phyloP scores from a whole-genome alignment of 2,329 filamentous ascomycete species.

The Verticillium zaregamsianum region DNA sequence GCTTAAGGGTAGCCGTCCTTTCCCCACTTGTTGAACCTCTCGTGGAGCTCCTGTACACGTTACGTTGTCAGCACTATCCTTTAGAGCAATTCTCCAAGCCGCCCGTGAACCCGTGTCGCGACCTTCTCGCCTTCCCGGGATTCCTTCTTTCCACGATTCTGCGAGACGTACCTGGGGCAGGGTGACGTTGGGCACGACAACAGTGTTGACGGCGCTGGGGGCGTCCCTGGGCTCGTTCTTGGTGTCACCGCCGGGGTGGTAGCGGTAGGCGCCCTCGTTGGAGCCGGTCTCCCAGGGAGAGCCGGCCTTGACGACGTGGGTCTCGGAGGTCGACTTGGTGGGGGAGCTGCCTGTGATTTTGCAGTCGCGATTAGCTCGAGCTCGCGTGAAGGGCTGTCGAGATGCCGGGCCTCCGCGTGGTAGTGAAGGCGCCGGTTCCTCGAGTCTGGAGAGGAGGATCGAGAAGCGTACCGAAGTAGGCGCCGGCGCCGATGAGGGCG shows the following conservation, averaged over 20 bases:
- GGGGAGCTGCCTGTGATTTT: constrained; percentile 66
- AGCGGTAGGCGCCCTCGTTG: constrained; percentile 65
- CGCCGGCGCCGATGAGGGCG: constrained; percentile 83
- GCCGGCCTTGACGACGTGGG: constrained; percentile 66
- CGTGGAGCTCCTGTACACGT: constrained; percentile 72
- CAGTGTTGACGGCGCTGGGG: constrained; percentile 90
- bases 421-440: constrained; percentile 15
- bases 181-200: constrained; percentile 89
- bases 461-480: constrained; percentile 66
- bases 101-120: background rate
- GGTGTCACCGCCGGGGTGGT: constrained; percentile 81
- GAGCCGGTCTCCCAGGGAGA: constrained; percentile 87
- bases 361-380: background rate
- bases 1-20: constrained; percentile 81
- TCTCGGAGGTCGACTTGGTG: constrained; percentile 79
- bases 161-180: constrained; percentile 73
- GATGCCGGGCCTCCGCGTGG: background rate
- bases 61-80: constrained; percentile 6
- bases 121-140: background rate
- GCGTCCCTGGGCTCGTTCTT: constrained; percentile 76
- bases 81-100: background rate
- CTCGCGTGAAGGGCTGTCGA: background rate
- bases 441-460: constrained; percentile 9
- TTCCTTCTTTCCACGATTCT: background rate
- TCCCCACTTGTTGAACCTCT: constrained; percentile 99